Conservation (phyloP, 164 flowering plant species). For the Stephania yunnanensis region DNA sequence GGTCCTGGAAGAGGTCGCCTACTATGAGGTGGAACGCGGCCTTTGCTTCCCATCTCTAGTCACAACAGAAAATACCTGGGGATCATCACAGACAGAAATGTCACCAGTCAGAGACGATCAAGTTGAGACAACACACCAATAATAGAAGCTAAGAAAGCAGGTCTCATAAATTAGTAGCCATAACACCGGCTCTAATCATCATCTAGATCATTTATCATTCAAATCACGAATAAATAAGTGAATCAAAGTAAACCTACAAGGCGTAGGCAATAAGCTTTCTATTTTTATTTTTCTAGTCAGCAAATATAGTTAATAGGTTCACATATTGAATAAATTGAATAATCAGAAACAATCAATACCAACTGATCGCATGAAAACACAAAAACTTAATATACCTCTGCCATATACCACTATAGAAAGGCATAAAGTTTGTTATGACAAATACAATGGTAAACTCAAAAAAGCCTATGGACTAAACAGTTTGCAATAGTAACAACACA, state of each 20-base stretch:
- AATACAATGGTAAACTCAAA: too few species aligned
- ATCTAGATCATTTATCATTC: neutral
- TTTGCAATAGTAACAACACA: too few species aligned
- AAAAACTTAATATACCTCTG: too few species aligned
- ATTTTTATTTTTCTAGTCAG: neutral
- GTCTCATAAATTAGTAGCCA: neutral
- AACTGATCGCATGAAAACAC: neutral
- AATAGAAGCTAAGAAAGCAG: neutral
- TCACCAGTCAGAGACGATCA: neutral
- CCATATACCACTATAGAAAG: too few species aligned
- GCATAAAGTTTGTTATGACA: too few species aligned
- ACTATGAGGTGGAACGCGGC: slow-evolving; percentile 62
- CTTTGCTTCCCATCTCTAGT: slow-evolving; percentile 70
- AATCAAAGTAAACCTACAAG: neutral
- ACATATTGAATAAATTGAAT: neutral
- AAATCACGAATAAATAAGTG: too few species aligned
- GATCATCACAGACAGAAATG: neutral
- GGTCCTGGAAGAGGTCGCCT: slow-evolving; percentile 62
- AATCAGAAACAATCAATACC: neutral
- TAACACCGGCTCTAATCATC: neutral
- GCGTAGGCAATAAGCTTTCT: neutral
- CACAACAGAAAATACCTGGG: slow-evolving; percentile 2
- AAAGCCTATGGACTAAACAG: too few species aligned
- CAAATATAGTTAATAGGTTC: neutral
- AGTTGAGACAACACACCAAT: neutral